Percentiles rank a stretch among this genome's conserved stretches.
Evolutionary conservation across 805 yeast genomes (phyloP).

Genomic region (Danielia reshetovae): DNA sequence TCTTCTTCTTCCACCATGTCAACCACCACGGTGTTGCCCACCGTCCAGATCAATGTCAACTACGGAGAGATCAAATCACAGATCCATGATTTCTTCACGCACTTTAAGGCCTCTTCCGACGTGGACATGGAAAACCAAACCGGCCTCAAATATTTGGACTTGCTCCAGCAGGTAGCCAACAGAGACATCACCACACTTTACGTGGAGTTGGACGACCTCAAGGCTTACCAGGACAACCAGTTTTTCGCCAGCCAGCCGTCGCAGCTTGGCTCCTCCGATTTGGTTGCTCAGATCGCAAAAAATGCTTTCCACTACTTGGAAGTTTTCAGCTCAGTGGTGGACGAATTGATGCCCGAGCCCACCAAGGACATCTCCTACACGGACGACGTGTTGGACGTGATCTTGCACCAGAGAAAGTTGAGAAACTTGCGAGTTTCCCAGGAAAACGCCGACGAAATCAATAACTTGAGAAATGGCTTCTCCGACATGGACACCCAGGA

Average conservation of each 20-base stretch:
- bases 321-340: slow-evolving; percentile 69
- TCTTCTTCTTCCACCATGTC: slow-evolving; percentile 13
- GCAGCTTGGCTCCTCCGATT: slow-evolving; percentile 15
- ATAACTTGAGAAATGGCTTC: slow-evolving; percentile 38
- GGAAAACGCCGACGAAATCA: slow-evolving; percentile 61
- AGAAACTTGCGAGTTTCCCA: slow-evolving; percentile 71
- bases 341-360: slow-evolving; percentile 83
- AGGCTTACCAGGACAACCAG: slow-evolving; percentile 55
- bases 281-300: slow-evolving; percentile 58
- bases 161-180: slow-evolving; percentile 79
- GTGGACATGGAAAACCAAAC: slow-evolving; percentile 6
- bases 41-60: slow-evolving; percentile 68
- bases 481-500: slow-evolving; percentile 19
- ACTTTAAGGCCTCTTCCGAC: slow-evolving; percentile 48
- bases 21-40: slow-evolving; percentile 45
- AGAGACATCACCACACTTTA: slow-evolving; percentile 66
- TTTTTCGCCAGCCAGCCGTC: slow-evolving; percentile 16
- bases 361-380: slow-evolving; percentile 71
- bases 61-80: slow-evolving; percentile 59
- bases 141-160: slow-evolving; percentile 59
- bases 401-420: slow-evolving; percentile 82
- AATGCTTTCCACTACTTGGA: slow-evolving; percentile 82
- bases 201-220: slow-evolving; percentile 82
- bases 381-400: slow-evolving; percentile 91
- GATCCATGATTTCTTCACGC: slow-evolving; percentile 62